Conservation (phyloP, 2,329 filamentous ascomycete genomes). For the Tolypocladium cylindrosporum region DNA sequence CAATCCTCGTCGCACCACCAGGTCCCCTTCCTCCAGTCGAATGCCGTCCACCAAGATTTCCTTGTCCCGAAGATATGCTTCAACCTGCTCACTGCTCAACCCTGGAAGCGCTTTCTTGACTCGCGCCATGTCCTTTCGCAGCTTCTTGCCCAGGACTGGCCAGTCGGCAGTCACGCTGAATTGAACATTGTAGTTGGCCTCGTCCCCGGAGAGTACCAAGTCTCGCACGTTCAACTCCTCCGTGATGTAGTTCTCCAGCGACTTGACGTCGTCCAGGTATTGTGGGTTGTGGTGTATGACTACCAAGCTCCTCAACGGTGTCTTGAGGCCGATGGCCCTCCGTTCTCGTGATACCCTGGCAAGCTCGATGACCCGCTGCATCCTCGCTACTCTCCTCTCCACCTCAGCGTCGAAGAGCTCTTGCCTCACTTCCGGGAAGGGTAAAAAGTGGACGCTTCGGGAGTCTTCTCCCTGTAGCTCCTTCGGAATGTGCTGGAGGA, state of each 20-base stretch:
- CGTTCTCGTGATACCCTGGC: constrained; percentile 79
- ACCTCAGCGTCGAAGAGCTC: constrained; percentile 82
- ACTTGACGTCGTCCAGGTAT: constrained; percentile 79
- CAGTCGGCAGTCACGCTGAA: constrained; percentile 88
- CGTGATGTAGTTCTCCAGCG: constrained; percentile 76
- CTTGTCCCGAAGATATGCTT: constrained; percentile 62
- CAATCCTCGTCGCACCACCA: constrained; percentile 67
- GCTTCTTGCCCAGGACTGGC: constrained; percentile 90
- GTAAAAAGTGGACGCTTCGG: constrained; percentile 84
- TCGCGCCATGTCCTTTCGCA: constrained; percentile 87
- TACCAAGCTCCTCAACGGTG: constrained; percentile 78
- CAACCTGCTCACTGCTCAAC: constrained; percentile 71
- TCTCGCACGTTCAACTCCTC: constrained; percentile 90
- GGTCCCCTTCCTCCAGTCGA: constrained; percentile 68
- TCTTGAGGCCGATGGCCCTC: constrained; percentile 77
- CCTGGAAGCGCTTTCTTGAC: constrained; percentile 83
- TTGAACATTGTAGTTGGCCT: constrained; percentile 83
- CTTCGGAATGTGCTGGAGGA: constrained; percentile 73
- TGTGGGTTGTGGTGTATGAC: constrained; percentile 77
- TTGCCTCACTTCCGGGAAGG: constrained; percentile 79
- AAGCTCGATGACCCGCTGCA: constrained; percentile 94
- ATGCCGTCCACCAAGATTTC: constrained; percentile 81
- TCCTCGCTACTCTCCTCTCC: constrained; percentile 76
- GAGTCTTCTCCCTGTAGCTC: constrained; percentile 58
- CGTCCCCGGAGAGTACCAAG: constrained; percentile 73